A percentile compares a stretch with the other conserved stretches of the same genome.
Conservation (phyloP, 1,139 yeast genomes). For the Pichia norvegensis region DNA sequence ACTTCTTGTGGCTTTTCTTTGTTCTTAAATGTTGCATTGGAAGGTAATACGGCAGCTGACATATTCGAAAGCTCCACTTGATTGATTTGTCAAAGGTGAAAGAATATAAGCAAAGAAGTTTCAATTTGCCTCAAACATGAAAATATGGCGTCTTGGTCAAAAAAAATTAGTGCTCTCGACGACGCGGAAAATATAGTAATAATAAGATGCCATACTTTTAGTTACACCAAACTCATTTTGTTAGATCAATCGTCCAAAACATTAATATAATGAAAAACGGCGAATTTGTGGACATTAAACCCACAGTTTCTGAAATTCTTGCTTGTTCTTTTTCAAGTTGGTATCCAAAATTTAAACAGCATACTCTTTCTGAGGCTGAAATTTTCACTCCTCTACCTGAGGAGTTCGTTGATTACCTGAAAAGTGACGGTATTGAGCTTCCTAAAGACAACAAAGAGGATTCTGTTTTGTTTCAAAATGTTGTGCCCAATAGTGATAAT, state of each 20-base stretch:
- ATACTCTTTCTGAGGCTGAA: conserved; percentile 41
- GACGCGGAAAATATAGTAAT: background rate
- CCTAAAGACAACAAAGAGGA: conserved; percentile 41
- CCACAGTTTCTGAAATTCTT: conserved; percentile 45
- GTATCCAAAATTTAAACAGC: conserved; percentile 48
- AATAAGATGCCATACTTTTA: too few species aligned
- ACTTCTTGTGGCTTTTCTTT: conserved; percentile 98
- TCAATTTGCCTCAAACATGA: background rate
- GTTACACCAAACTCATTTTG: too few species aligned
- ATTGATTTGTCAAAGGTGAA: background rate
- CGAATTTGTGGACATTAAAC: conserved; percentile 30
- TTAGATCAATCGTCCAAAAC: too few species aligned
- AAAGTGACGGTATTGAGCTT: conserved; percentile 67
- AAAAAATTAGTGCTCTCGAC: too few species aligned
- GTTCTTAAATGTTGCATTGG: conserved; percentile 86
- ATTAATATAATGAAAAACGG: conserved; percentile 3
- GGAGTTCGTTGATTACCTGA: conserved; percentile 60
- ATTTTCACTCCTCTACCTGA: conserved; percentile 61
- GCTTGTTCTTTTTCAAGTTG: conserved; percentile 70
- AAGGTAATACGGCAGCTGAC: conserved; percentile 37
- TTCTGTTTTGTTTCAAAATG: conserved; percentile 28
- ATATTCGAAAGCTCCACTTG: conserved; percentile 4
- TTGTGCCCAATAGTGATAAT: conserved; percentile 43
- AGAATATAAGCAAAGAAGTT: background rate
- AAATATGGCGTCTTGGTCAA: too few species aligned